phyloP scores from a whole-genome alignment of 169 alveolate genomes.

The Eimeria nieschulzi region DNA sequence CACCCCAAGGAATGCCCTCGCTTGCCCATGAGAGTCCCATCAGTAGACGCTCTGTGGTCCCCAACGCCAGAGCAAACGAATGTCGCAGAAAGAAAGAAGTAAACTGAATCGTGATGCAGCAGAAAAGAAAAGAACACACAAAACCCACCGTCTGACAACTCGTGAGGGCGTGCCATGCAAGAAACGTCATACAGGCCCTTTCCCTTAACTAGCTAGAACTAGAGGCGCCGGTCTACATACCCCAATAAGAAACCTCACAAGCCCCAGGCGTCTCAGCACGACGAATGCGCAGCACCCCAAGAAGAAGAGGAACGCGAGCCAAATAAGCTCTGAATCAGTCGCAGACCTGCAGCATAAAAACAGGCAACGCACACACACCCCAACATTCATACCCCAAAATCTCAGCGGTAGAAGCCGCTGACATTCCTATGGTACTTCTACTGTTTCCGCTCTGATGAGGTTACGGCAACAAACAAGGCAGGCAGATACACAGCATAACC shows the following conservation, averaged over 20 bases:
- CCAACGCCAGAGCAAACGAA: slow-evolving; percentile 22
- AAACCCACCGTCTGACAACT: not conserved
- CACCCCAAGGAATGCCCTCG: slow-evolving; percentile 23
- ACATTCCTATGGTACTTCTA: not conserved
- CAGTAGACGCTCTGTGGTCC: slow-evolving; percentile 12
- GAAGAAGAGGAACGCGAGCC: slow-evolving; percentile 79
- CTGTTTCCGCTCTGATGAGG: not conserved
- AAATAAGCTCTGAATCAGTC: slow-evolving; percentile 76
- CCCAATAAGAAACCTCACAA: slow-evolving; percentile 28
- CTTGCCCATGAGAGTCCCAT: slow-evolving; percentile 4
- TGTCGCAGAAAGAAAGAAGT: slow-evolving; percentile 34
- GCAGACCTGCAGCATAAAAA: slow-evolving; percentile 66
- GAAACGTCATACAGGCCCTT: not conserved
- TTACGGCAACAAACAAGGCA: not conserved
- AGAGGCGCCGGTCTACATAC: slow-evolving; percentile 21
- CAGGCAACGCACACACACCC: not conserved
- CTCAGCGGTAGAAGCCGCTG: not conserved
- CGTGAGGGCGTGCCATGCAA: not conserved
- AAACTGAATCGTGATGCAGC: slow-evolving; percentile 5
- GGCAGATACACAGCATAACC: no score
- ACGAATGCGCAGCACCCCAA: slow-evolving; percentile 78
- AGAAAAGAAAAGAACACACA: not conserved
- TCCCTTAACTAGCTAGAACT: not conserved
- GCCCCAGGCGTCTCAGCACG: slow-evolving; percentile 72
- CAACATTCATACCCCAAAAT: not conserved